Evolutionary conservation across 306 rosid genomes (phyloP).

Genomic region (Quercus rubra): DNA sequence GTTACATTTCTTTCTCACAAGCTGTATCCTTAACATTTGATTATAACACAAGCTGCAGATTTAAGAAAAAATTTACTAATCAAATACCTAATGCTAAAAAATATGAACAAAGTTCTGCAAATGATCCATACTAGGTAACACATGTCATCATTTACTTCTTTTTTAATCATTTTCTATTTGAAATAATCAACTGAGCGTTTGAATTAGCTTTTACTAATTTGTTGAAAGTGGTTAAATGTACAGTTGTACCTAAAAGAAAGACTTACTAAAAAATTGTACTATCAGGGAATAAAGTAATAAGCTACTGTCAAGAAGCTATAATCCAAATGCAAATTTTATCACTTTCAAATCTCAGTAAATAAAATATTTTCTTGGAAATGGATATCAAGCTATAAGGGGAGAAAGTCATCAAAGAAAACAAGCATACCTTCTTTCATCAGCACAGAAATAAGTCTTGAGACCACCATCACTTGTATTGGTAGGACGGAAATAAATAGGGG

Average conservation of each 20-base stretch:
- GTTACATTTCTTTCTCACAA: neutral
- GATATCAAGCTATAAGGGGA: neutral
- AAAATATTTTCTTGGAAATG: too few relatives aligned
- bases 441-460: slow-evolving; percentile 57
- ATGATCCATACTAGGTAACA: too few relatives aligned
- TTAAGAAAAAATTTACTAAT: too few relatives aligned
- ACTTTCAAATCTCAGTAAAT: too few relatives aligned
- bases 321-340: too few relatives aligned
- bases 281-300: too few relatives aligned
- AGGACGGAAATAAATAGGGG: slow-evolving; percentile 61
- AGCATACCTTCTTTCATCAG: slow-evolving; percentile 64
- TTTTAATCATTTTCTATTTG: neutral
- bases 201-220: too few relatives aligned
- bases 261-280: neutral
- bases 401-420: neutral
- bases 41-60: too few relatives aligned
- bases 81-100: too few relatives aligned
- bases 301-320: too few relatives aligned
- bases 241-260: neutral
- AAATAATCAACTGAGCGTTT: neutral
- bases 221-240: too few relatives aligned
- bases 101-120: too few relatives aligned
- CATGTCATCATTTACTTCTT: neutral
- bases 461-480: slow-evolving; percentile 29
- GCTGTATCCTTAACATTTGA: neutral